Evolutionary conservation across 805 yeast genomes (phyloP), one percentile per base, ranked within the genome.

Genomic region (Metschnikowia colocasiae): DNA sequence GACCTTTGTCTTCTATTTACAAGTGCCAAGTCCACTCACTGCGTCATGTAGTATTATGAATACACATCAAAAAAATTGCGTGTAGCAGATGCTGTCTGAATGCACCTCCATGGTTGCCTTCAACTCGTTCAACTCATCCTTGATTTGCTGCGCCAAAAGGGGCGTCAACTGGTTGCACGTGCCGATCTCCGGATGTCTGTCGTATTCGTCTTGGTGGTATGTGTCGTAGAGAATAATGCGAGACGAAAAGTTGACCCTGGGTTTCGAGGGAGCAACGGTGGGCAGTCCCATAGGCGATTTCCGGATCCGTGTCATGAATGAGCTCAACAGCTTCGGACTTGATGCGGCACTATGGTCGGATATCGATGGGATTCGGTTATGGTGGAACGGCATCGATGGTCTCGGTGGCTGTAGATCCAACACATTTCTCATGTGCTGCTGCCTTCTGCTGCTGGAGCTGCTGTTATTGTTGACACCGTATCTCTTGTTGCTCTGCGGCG

Each of bases 101-200:
- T 92, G 98, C 29, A 92, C 76, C 29, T 76, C 83, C 99, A 92
- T 92, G 51, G 78, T 80, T 19, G 82, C 70, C 68, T 40, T 91
- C 60, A 90, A 68, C 45, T 74, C 77, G 65, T 94, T 91, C 61
- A 92, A 71, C 65, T 92, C 98, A 32, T 84, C 86, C 66, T 83
- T 85, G 57, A 92, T 89, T 65, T 80, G 81, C 63, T 87, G 90
- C 0, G 97, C 97, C 61, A 90, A 68, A 48, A 77, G 74, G 5
- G 97, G 96, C 1, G 96, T 90, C 63, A 90, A 73, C 61, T 85
- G 89, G 65, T 91, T 89, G 68, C 97, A 92, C 2, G 97, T 90
- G 3, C 96, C 95, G 25, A 83, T 74, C 52, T 90, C 97, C 0
- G 97, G 97, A 54, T 83, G 89, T 58, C 99, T 81, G 64, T 92